Base-by-base conservation (phyloP, 2,329 filamentous ascomycete species). In the Beauveria varroae region DNA sequence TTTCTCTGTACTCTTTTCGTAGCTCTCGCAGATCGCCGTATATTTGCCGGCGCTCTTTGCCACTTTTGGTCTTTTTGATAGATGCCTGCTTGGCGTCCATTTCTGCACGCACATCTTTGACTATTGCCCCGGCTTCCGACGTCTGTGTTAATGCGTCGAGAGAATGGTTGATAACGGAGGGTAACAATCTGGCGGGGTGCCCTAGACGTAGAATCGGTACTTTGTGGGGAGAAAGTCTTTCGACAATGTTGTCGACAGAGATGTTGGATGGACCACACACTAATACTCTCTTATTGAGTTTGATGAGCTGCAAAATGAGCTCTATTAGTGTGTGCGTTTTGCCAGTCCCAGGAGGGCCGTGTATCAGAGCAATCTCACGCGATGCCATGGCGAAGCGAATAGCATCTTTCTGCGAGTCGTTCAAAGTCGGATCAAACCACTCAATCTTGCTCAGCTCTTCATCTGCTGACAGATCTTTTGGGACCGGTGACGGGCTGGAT, bases 231-330 rank as follows among this genome's bases (percentile, higher is more conserved):
- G 92, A 86, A 1, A 98, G 82, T 8, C 95, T 86, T 75, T 99
- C 95, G 9, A 97, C 93, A 62, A 99, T 96, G 70, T 99, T 99
- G 81, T 99, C 95, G 1, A 99, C 95, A 0, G 91, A 95, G 67
- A 99, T 93, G 72, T 99, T 99, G 34, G 91, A 96, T 0, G 95
- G 95, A 0, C 93, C 95, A 69, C 95, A 98, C n/a, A 98, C 93
- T 1, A 98, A 81, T 12, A 98, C 80, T 1, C 92, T 85, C 59
- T 87, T 81, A 40, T 86, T 83, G 26, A 85, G 84, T 70, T 87
- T 87, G 60, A 96, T 79, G 67, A 98, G 78, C 70, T 99, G 95
- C n/a, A 96, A 80, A 63, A 99, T 96, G 14, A 99, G 80, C 73
- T 99, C 95, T 63, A 99, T 93, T 44, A 99, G 77, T 0, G 95